These are phyloP conservation scores for Spathaspora arborariae DNA, from an alignment of 805 yeast species.

Conservation along the genomic window DNA sequence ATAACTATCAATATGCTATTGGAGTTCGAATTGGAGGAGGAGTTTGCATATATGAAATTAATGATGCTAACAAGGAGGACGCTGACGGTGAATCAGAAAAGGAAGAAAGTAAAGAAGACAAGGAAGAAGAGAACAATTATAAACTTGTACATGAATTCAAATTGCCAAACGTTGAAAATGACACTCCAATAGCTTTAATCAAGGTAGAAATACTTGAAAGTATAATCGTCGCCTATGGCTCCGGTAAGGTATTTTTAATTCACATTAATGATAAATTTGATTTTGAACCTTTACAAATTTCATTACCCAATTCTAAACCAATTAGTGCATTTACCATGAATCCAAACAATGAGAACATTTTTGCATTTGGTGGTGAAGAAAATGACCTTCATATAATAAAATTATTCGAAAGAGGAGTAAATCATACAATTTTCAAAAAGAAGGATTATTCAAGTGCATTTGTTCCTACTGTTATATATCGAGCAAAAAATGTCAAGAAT, in stretches of 20 bases:
- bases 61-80: slow-evolving; percentile 24
- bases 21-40: slow-evolving; percentile 43
- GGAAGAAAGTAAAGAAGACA: neutral
- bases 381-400: slow-evolving; percentile 56
- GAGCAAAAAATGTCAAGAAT: slow-evolving; percentile 80
- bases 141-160: slow-evolving; percentile 28
- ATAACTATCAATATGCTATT: slow-evolving; percentile 32
- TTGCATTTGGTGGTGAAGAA: slow-evolving; percentile 87
- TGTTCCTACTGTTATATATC: slow-evolving; percentile 43
- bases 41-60: slow-evolving; percentile 36
- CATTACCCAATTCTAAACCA: slow-evolving; percentile 40
- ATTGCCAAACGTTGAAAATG: slow-evolving; percentile 16
- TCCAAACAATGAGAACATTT: slow-evolving; percentile 45
- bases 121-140: slow-evolving; percentile 31
- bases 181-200: slow-evolving; percentile 30
- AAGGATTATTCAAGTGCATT: slow-evolving; percentile 16
- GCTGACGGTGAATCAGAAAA: slow-evolving; percentile 31
- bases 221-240: slow-evolving; percentile 43
- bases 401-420: slow-evolving; percentile 26
- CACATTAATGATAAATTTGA: slow-evolving; percentile 24
- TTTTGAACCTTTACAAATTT: slow-evolving; percentile 25
- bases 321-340: slow-evolving; percentile 46
- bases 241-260: slow-evolving; percentile 41
- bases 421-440: slow-evolving; percentile 16
- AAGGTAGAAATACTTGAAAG: slow-evolving; percentile 25